Evolutionary conservation across 177 flowering plant genomes (phyloP), one percentile per base, ranked within the genome.

Genomic region (Vitis hybrid): DNA sequence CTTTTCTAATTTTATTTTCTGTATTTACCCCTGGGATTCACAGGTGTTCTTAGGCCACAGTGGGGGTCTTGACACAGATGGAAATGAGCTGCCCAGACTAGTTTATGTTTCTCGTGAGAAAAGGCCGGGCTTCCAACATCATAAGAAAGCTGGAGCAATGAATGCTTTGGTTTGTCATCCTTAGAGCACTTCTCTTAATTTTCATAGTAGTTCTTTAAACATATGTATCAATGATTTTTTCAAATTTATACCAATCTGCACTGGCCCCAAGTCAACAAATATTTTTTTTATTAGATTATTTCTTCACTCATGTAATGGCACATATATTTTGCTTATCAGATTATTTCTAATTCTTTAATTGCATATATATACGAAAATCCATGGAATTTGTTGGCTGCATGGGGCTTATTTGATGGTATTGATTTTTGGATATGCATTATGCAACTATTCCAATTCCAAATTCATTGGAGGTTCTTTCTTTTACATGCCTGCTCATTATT

Each of bases 111-210:
- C 99, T 72, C 94, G 99, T 81, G 99, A 95, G 76, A 95, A 95
- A 79, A 85, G 98, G 32, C 99, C 99, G 41, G 97, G 99, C 46
- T 95, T 95, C 74, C 98, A 93, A 71, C 99, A 95, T 78, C 99
- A 95, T 82, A 95, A 95, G 86, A 95, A 95, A 80, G 99, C 99
- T 15, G 99, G 99, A 69, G 99, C 99, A 6, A 95, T 95, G 99
- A 95, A 95, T 86, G 99, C 99, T 57, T 80, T 95, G 98, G 99
- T 95, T 73, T 48, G 92, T 83, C 49, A 24, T 48, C 21, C 14
- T 61, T 6, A 32, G 11, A 57, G 60, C 48, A 12, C 51, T 65
- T 52, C 1, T 49, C 10, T 53, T 9, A 32, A 56, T 46, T 30
- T 69, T 54, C 46, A n/a, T 48, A 27, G 15, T 51, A 24, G 18